Base-by-base conservation (phyloP, 2,329 filamentous ascomycete genomes). In the Fusarium annulatum region DNA sequence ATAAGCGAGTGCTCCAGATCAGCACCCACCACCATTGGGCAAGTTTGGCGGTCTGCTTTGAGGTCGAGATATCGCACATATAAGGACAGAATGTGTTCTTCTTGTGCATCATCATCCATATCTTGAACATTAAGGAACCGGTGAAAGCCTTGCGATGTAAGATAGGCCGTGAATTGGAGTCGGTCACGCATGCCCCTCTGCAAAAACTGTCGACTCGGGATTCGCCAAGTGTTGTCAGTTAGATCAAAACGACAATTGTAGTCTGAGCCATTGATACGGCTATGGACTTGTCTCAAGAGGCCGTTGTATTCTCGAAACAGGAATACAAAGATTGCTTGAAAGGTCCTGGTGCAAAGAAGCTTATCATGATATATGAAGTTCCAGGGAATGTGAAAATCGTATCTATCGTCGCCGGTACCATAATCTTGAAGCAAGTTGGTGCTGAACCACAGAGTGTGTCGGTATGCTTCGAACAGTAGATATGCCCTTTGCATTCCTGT, bases 191-290 rank as follows among this genome's bases (percentile, higher is more conserved):
- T 9, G 19, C 19, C 26, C 19, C 19, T 21, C 1, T 48, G 3
- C 9, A 30, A 14, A 7, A n/a, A 33, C 11, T 33, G 30, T 33
- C 3, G 11, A 33, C 30, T 33, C 30, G 3, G 30, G 30, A 33
- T 33, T 33, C 30, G 30, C 11, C 30, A 5, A 33, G 30, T 33
- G 30, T 3, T 33, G 30, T 33, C 30, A 14, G 11, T 33, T 33
- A 12, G 30, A 33, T 14, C 30, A 8, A 43, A 43, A 15, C n/a
- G 19, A 3, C 7, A 28, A 19, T 21, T 26, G 28, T 26, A 6
- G 19, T 28, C 9, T 10, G 19, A 4, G 14, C 19, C 5, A 7
- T 2, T 21, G 9, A 30, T 14, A 1, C 45, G 45, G 12, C 3
- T 10, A 1, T 16, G 11, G 14, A 48, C 9, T 2, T 6, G 45